Evolutionary conservation across 2,329 filamentous ascomycete genomes (phyloP), one percentile per base, ranked within the genome.

Genomic region (Zalaria sp.): DNA sequence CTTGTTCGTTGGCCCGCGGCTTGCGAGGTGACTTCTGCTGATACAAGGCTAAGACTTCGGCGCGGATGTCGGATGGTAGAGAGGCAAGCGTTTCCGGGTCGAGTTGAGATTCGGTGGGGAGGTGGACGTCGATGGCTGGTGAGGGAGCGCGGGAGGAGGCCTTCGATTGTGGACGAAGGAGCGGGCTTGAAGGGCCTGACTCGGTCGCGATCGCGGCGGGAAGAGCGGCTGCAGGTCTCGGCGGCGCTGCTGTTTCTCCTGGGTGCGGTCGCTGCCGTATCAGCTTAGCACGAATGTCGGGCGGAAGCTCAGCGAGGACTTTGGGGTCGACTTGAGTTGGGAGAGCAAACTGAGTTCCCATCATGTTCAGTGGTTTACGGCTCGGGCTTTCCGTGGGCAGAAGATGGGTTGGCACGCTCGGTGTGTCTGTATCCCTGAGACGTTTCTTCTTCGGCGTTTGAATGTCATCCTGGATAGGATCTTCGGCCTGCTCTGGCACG

Each of bases 311-410:
- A 1, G 82, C 82, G 3, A 96, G 62, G 0, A 94, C 81, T n/a
- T 72, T 68, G 0, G 81, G 79, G 55, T 98, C 91, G 2, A 83
- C 73, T 50, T 94, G 84, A 1, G 75, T 75, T 0, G 91, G 91
- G 51, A 98, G 69, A 37, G 96, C 76, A 53, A 98, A 98, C 53
- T 98, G 91, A 0, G 89, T 94, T 2, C 89, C 86, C 3, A 77
- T 69, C 3, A 85, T 73, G 53, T 95, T 93, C 25, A 94, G 65
- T 1, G 79, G 79, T 47, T 72, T 81, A 25, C 63, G 81, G 65
- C 60, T 75, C 65, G 48, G 64, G 45, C 57, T 83, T 62, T 53
- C 55, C 3, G 52, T 51, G 31, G 59, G 61, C n/a, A 60, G 55
- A 35, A 55, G 49, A 25, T 49, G 41, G 37, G 61, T 43, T 59